These are phyloP conservation scores for Aspergillus brasiliensis DNA, from an alignment of 2,329 filamentous ascomycete species.

Conservation along the genomic window DNA sequence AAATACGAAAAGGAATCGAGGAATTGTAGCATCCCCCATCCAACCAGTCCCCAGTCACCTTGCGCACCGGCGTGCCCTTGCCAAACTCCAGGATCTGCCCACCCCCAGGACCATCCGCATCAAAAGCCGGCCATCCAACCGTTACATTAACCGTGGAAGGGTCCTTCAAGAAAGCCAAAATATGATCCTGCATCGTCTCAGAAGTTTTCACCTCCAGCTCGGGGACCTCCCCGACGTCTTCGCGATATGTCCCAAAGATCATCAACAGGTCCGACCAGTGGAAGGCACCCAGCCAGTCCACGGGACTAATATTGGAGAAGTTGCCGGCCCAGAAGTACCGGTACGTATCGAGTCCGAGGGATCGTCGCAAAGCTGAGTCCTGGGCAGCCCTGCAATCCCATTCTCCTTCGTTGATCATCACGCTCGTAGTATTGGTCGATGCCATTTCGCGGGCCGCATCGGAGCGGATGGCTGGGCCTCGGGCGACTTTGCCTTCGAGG, in stretches of 20 bases:
- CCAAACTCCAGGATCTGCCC: conserved; percentile 6
- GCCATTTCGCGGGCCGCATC: conserved; percentile 19
- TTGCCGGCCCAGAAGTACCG: conserved; percentile 46
- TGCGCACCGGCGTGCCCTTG: not conserved
- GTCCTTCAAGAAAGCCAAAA: conserved; percentile 29
- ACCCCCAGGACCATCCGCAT: conserved; percentile 24
- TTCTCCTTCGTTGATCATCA: conserved; percentile 6
- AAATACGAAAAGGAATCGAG: conserved; percentile 26
- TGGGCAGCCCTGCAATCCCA: conserved; percentile 14
- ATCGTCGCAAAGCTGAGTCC: conserved; percentile 10
- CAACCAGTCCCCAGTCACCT: not conserved
- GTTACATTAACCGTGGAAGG: conserved; percentile 3
- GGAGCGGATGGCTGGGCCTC: conserved; percentile 18
- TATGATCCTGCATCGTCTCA: conserved; percentile 26
- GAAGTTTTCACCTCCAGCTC: conserved; percentile 20
- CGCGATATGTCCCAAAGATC: conserved; percentile 24
- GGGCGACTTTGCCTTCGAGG: not conserved
- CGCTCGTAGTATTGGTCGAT: conserved; percentile 17
- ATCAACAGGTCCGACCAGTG: conserved; percentile 36
- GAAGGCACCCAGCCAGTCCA: conserved; percentile 47
- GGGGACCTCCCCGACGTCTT: conserved; percentile 15
- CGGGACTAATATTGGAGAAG: conserved; percentile 45
- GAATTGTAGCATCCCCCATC: conserved; percentile 6
- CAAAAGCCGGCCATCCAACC: conserved; percentile 18
- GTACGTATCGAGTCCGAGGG: conserved; percentile 32